phyloP scores from a whole-genome alignment of 805 yeast species.

The Brettanomyces custersianus region DNA sequence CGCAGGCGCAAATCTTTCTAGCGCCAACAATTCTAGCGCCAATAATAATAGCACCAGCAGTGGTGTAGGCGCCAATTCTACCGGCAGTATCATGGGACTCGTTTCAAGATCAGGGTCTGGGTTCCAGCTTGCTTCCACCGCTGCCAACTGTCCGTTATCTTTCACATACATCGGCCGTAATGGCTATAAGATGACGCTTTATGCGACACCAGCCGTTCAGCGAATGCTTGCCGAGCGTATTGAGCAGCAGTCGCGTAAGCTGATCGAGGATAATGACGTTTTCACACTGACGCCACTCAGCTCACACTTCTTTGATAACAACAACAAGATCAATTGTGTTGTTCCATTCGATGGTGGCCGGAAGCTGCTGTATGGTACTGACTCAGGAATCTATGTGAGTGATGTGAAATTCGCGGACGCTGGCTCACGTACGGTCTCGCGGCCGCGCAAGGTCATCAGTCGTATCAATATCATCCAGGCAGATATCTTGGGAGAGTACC shows the following conservation, averaged over 20 bases:
- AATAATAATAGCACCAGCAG: too few relatives aligned
- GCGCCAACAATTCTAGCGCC: too few relatives aligned
- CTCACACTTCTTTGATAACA: slow-evolving; percentile 64
- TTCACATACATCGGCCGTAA: slow-evolving; percentile 45
- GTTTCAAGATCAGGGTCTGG: too few relatives aligned
- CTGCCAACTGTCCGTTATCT: slow-evolving; percentile 37
- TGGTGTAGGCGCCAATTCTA: too few relatives aligned
- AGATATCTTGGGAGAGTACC: slow-evolving; percentile 87
- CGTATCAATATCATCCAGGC: slow-evolving; percentile 77
- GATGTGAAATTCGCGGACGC: slow-evolving; percentile 50
- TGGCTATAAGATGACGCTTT: slow-evolving; percentile 45
- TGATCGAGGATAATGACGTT: slow-evolving; percentile 67
- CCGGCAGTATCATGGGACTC: too few relatives aligned
- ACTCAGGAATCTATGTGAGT: slow-evolving; percentile 79
- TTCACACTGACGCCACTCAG: slow-evolving; percentile 70
- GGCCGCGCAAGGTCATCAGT: slow-evolving; percentile 68
- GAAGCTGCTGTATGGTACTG: slow-evolving; percentile 84
- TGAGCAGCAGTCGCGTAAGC: slow-evolving; percentile 65
- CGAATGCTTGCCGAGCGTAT: slow-evolving; percentile 75
- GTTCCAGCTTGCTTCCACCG: slow-evolving; percentile 16
- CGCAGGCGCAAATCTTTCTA: too few relatives aligned
- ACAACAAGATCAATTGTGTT: slow-evolving; percentile 78
- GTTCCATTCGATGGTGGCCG: slow-evolving; percentile 94
- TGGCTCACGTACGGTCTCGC: slow-evolving; percentile 44
- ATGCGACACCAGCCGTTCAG: slow-evolving; percentile 56